Evolutionary conservation across 208 protist genomes (phyloP), one percentile per base, ranked within the genome.

Genomic region (Balamuthia mandrillaris): DNA sequence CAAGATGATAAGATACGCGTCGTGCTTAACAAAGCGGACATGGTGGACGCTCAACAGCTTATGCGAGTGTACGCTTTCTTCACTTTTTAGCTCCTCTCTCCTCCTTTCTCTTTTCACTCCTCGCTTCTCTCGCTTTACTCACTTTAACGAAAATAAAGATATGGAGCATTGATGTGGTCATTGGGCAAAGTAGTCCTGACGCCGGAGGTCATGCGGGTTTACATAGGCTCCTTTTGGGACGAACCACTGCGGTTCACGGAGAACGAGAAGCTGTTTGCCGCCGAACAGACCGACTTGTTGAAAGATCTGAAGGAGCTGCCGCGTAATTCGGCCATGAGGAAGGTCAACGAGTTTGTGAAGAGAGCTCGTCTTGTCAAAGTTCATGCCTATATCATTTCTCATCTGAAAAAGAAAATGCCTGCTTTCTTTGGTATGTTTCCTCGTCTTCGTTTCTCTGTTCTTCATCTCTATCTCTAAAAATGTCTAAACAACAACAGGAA

Each of bases 1-100:
- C 86, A 97, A 27, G 96, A 98, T 85, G 94, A 96, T 85, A 98
- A 98, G 88, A 94, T 98, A 42, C 93, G 96, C 68, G 93, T 98
- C 45, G 92, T 99, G 24, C 93, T 99, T 49, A 99, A 99, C 91
- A 99, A 99, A 91, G 95, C 97, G 1, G 97, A 99, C 90, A 92
- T 89, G 42, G 91, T 98, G 49, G 90, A 82, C 54, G 86, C 93
- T 61, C 96, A 98, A 89, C 95, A 98, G 90, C 94, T 99, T 14
- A 94, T 99, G 93, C 89, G 97, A 29, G 96, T 99, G 18, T 98
- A 97, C 87, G 9, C 31, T 16, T n/a, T 39, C 27, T 10, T 77
- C n/a, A 24, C 29, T n/a, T n/a, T 35, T 68, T n/a, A 54, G 47
- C 42, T 9, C 68, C n/a, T n/a, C n/a, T n/a, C n/a, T n/a, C n/a